Conservation (phyloP, 805 yeast species). For the Danielozyma ontarioensis region DNA sequence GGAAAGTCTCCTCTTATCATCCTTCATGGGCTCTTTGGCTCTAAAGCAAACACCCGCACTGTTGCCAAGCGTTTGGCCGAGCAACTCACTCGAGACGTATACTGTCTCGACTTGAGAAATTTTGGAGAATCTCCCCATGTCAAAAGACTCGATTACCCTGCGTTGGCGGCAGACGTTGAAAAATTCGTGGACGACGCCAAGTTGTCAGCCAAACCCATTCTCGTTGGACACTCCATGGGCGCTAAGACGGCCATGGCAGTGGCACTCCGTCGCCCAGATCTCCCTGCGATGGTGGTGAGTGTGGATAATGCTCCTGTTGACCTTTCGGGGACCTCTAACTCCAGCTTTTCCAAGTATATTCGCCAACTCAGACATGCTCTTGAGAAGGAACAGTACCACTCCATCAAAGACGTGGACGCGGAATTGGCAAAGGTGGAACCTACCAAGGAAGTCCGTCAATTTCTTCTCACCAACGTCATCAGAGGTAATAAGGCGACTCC, state of each 20-base stretch:
- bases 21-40: constrained; percentile 88
- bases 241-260: constrained; percentile 92
- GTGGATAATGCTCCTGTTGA: constrained; percentile 91
- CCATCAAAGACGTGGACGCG: constrained; percentile 63
- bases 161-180: constrained; percentile 84
- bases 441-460: constrained; percentile 60
- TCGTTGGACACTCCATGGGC: constrained; percentile 87
- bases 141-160: constrained; percentile 67
- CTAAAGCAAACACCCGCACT: constrained; percentile 70
- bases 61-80: constrained; percentile 60
- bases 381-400: constrained; percentile 39
- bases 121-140: constrained; percentile 89
- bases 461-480: constrained; percentile 65
- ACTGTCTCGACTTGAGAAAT: constrained; percentile 75
- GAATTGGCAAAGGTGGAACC: constrained; percentile 60
- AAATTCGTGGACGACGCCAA: constrained; percentile 49
- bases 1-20: constrained; percentile 62
- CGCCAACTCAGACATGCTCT: constrained; percentile 55
- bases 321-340: constrained; percentile 38
- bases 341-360: constrained; percentile 63
- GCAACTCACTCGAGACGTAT: constrained; percentile 50
- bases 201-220: constrained; percentile 44
- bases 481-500: constrained; percentile 36
- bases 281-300: constrained; percentile 58
- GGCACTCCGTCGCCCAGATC: constrained; percentile 60